These are phyloP conservation scores for Coelastrella sp. DNA, from an alignment of 139 green algal species.

Conservation along the genomic window DNA sequence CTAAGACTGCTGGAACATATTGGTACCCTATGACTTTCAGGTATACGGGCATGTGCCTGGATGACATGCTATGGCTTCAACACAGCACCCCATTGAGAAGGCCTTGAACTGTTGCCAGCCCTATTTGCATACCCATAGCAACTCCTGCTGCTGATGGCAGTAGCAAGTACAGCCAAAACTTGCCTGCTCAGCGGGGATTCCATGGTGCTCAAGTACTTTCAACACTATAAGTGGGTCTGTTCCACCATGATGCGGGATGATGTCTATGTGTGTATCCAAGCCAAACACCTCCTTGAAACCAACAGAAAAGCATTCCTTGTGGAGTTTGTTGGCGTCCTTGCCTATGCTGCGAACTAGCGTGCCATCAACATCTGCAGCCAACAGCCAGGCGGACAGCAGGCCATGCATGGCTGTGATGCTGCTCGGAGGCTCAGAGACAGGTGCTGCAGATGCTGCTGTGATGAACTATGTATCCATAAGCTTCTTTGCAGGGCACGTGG, in stretches of 20 bases:
- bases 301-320: slow-evolving; percentile 67
- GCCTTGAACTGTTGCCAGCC: too few species aligned
- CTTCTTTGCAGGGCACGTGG: too few species aligned
- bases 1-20: background rate
- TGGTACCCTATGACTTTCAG: background rate
- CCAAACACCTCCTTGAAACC: slow-evolving; percentile 61
- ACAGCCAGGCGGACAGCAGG: background rate
- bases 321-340: slow-evolving; percentile 66
- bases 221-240: slow-evolving; percentile 69
- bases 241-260: slow-evolving; percentile 36
- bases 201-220: slow-evolving; percentile 65
- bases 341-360: slow-evolving; percentile 70
- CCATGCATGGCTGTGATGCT: background rate
- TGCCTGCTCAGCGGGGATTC: slow-evolving; percentile 67
- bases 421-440: background rate
- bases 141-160: background rate
- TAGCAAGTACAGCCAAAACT: background rate
- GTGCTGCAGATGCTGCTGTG: too few species aligned
- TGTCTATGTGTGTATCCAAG: slow-evolving; percentile 59
- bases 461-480: too few species aligned
- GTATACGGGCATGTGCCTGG: too few species aligned
- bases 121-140: background rate
- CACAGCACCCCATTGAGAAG: too few species aligned
- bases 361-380: slow-evolving; percentile 69
- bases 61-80: too few species aligned